Evolutionary conservation across 2,329 filamentous ascomycete species (phyloP).

Genomic region (Dactylellina drechsleri): DNA sequence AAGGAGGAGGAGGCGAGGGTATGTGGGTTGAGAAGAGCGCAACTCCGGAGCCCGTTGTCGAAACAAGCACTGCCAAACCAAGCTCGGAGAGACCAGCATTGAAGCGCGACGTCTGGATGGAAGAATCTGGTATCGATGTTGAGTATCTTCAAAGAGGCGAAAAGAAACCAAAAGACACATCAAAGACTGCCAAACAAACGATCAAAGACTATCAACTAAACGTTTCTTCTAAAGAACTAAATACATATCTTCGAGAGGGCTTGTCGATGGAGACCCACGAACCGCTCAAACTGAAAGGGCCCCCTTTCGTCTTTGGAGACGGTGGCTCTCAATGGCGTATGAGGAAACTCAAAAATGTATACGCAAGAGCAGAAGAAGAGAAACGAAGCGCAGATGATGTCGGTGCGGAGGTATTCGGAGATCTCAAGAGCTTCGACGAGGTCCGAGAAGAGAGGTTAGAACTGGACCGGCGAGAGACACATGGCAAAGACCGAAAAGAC

Average conservation of each 20-base stretch:
- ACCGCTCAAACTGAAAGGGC: slow-evolving; percentile 69
- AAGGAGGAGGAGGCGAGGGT: slow-evolving; percentile 27
- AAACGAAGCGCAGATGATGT: slow-evolving; percentile 81
- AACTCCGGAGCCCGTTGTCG: slow-evolving; percentile 57
- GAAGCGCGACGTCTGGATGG: slow-evolving; percentile 93
- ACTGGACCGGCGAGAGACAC: slow-evolving; percentile 80
- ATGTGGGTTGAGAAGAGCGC: slow-evolving; percentile 56
- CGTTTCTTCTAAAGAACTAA: slow-evolving; percentile 83
- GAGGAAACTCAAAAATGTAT: slow-evolving; percentile 90
- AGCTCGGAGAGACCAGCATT: slow-evolving; percentile 62
- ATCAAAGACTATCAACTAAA: slow-evolving; percentile 73
- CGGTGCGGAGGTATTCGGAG: slow-evolving; percentile 82
- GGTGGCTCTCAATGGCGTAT: slow-evolving; percentile 92
- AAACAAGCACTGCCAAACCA: slow-evolving; percentile 57
- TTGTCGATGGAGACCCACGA: slow-evolving; percentile 68
- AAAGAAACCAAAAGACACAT: slow-evolving; percentile 66
- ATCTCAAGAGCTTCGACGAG: slow-evolving; percentile 85
- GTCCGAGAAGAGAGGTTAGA: slow-evolving; percentile 93
- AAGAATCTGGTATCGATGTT: slow-evolving; percentile 80
- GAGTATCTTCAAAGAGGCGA: slow-evolving; percentile 78
- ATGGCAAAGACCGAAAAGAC: slow-evolving; percentile 80
- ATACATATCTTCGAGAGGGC: slow-evolving; percentile 73
- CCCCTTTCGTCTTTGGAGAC: slow-evolving; percentile 89
- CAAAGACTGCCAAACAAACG: slow-evolving; percentile 64
- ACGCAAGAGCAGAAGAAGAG: slow-evolving; percentile 78